Conservation (phyloP, 2,329 filamentous ascomycete species). For the Curvularia spicifera region DNA sequence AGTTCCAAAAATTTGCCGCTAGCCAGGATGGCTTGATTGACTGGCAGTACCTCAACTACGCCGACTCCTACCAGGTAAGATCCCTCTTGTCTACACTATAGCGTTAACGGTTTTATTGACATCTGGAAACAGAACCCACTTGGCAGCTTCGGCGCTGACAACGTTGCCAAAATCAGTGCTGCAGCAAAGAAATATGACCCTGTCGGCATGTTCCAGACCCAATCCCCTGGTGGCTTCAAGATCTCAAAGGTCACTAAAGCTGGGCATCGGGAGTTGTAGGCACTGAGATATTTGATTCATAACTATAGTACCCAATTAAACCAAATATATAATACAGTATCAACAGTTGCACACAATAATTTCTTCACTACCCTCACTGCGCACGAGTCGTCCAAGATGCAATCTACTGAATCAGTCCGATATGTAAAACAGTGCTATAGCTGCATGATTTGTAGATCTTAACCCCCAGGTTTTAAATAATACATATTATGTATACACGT, state of each 20-base stretch:
- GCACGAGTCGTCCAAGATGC: neutral
- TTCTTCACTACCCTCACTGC: neutral
- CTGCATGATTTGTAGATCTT: neutral
- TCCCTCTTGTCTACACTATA: neutral
- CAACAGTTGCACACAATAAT: neutral
- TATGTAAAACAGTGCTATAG: neutral
- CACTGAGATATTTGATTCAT: neutral
- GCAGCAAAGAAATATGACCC: conserved; percentile 52
- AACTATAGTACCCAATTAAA: neutral
- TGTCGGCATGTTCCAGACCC: conserved; percentile 48
- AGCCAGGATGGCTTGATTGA: conserved; percentile 19
- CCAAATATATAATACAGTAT: neutral
- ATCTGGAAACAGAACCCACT: conserved; percentile 46
- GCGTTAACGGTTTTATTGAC: neutral
- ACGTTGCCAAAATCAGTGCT: conserved; percentile 41
- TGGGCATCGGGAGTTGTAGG: conserved; percentile 5
- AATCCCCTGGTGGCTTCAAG: conserved; percentile 55
- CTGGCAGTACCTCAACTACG: conserved; percentile 47
- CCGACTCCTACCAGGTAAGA: conserved; percentile 36
- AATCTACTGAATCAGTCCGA: neutral
- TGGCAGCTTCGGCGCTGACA: conserved; percentile 50
- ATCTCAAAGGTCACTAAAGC: conserved; percentile 24
- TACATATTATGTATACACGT: neutral
- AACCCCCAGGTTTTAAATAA: neutral
- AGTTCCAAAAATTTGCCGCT: conserved; percentile 22